Evolutionary conservation across 768 basidiomycete genomes (phyloP), one percentile per base, ranked within the genome.

Genomic region (Lactifluus volemus): DNA sequence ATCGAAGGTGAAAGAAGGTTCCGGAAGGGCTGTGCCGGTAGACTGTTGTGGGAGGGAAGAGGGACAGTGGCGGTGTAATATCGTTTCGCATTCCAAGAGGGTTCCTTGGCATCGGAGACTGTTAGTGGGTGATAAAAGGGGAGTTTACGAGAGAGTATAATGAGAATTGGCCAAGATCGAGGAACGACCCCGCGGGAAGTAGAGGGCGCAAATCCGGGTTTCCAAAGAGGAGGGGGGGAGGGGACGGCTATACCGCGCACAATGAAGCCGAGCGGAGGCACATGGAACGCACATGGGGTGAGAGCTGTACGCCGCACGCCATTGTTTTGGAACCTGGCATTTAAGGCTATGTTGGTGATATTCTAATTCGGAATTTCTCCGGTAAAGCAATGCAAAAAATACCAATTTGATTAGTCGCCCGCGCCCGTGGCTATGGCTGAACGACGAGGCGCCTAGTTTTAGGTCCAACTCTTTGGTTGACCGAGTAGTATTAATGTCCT

Each of bases 271-370:
- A 25, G 21, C 11, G 45, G 45, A 25, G 11, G 19, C 44, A 48
- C 55, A 49, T 57, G 55, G 55, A 17, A 30, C n/a, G 38, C 55
- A 57, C 55, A 57, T 57, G 55, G 30, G 25, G 8, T n/a, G n/a
- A 3, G 17, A 49, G 25, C 47, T 10, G 19, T 47, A 21, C 45
- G 12, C 45, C 10, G 36, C 50, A 52, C 29, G 32, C 32, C 32
- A 34, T 34, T 34, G 32, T 34, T 34, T 9, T 34, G 9, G 32
- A 34, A 34, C 6, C 29, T 17, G 8, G 29, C 32, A 32, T 49
- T 3, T 47, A 10, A 34, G 25, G 41, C 19, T 32, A 44, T 34
- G 32, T 9, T 25, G 0, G 5, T 25, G 11, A 25, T 47, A 47
- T 47, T 25, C 21, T 38, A 1, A 29, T 38, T 38, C 47, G 55